Evolutionary conservation across 2,329 filamentous ascomycete species (phyloP).

Genomic region (Anthostomella pinea): DNA sequence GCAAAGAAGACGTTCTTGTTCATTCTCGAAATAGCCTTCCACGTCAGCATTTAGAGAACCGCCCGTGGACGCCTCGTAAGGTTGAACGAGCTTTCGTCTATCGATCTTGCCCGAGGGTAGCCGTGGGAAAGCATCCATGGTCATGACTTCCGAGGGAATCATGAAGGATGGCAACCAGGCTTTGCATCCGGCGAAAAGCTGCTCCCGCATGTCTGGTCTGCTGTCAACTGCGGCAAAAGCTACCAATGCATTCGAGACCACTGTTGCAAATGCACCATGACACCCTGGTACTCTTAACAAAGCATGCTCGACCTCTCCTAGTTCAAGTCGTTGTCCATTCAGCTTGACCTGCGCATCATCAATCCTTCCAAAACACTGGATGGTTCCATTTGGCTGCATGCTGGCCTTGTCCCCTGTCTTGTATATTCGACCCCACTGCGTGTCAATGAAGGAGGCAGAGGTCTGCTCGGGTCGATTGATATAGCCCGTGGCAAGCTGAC

Average conservation of each 20-base stretch:
- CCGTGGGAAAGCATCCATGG: slow-evolving; percentile 65
- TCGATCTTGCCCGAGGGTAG: slow-evolving; percentile 84
- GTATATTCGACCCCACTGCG: slow-evolving; percentile 69
- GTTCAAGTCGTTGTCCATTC: slow-evolving; percentile 76
- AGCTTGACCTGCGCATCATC: slow-evolving; percentile 81
- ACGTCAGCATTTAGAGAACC: slow-evolving; percentile 2
- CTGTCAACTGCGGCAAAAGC: slow-evolving; percentile 65
- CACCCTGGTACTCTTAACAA: slow-evolving; percentile 60
- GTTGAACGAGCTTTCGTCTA: slow-evolving; percentile 57
- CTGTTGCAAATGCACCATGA: slow-evolving; percentile 62
- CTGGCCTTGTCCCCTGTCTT: slow-evolving; percentile 81
- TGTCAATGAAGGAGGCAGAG: slow-evolving; percentile 64
- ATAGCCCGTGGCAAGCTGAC: slow-evolving; percentile 77
- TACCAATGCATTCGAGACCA: slow-evolving; percentile 68
- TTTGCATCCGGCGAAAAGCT: slow-evolving; percentile 59
- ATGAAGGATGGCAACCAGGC: slow-evolving; percentile 80
- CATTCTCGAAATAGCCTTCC: slow-evolving; percentile 29
- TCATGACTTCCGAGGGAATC: slow-evolving; percentile 71
- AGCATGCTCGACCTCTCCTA: slow-evolving; percentile 75
- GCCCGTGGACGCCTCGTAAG: slow-evolving; percentile 38
- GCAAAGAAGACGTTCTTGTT: slow-evolving; percentile 36
- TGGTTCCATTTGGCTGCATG: slow-evolving; percentile 61
- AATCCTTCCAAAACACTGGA: slow-evolving; percentile 84
- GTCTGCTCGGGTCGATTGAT: slow-evolving; percentile 80
- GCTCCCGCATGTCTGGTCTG: slow-evolving; percentile 32